Evolutionary conservation across 208 protist genomes (phyloP).

Genomic region (Trypanosoma avium): DNA sequence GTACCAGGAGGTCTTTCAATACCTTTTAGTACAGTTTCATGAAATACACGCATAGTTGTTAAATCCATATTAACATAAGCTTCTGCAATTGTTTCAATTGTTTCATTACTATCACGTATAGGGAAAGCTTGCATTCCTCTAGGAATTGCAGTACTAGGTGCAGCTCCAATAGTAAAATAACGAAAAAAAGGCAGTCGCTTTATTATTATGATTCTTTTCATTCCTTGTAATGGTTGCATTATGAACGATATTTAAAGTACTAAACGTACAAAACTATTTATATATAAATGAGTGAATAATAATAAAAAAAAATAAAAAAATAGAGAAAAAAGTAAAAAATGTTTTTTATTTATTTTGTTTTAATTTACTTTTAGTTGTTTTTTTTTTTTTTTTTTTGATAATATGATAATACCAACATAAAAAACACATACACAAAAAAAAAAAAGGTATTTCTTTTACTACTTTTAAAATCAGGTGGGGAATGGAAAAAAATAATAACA

Average conservation of each 20-base stretch:
- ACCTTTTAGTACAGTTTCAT: constrained; percentile 20
- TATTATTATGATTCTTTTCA: background rate
- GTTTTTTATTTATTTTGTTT: too few species aligned
- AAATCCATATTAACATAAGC: constrained; percentile 74
- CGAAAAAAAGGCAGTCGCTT: constrained; percentile 5
- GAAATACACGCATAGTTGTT: constrained; percentile 36
- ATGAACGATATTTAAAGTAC: too few species aligned
- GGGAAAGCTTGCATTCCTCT: constrained; percentile 44
- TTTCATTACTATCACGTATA: constrained; percentile 41
- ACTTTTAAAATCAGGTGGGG: too few species aligned
- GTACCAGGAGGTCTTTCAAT: background rate
- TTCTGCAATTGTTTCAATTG: constrained; percentile 62
- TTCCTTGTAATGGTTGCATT: background rate
- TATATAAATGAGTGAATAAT: background rate
- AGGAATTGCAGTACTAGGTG: constrained; percentile 43
- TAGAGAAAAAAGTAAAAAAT: constrained; percentile 6
- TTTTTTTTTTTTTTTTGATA: too few species aligned
- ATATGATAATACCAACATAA: too few species aligned
- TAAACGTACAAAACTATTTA: too few species aligned
- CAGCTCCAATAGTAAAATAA: constrained; percentile 37
- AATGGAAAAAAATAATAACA: too few species aligned
- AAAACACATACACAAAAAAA: background rate
- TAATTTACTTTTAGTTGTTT: too few species aligned
- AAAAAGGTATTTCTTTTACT: background rate
- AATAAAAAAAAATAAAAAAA: constrained; percentile 15